Evolutionary conservation across 257 asterid genomes (phyloP), one percentile per base, ranked within the genome.

Genomic region (Rehmannia glutinosa): DNA sequence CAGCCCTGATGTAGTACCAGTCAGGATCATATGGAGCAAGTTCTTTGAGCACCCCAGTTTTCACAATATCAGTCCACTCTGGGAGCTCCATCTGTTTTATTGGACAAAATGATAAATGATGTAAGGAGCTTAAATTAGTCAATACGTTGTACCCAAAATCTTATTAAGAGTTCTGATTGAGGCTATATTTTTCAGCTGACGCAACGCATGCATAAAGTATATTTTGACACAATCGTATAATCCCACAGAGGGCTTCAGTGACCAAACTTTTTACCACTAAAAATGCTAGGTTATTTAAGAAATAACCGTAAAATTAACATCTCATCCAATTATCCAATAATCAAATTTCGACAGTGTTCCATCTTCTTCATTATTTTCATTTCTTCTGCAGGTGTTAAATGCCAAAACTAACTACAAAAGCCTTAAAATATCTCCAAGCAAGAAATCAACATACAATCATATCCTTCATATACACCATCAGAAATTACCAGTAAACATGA

Each of bases 1-100:
- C 98, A 27, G 98, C 98, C 77, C 98, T 84, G 27, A 92, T 86
- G 81, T 87, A 92, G 85, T 92, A 92, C 98, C 97, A 92, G 73
- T 92, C 97, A 5, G 93, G 95, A 73, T 92, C 98, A 64, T 92
- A 92, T 0, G 98, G 97, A 17, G 98, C 96, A 58, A 87, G 96
- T 74, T 92, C 98, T 38, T 92, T 92, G 59, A 84, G 84, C 59
- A 75, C 89, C 28, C 91, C 98, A 12, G 96, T 92, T 79, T 92
- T 92, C 70, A 84, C 97, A 1, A 92, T 89, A 45, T 92, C 98
- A 8, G 95, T 89, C 98, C 98, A 92, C 66, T 81, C 87, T 0
- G 98, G 98, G 51, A 92, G 97, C 86, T 92, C 97, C 86, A 92
- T 84, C 98, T 92, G 30, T 42, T 43, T 53, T 4, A 5, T 50